phyloP scores from a whole-genome alignment of 2,329 filamentous ascomycete genomes.

The Akanthomyces dipterigenus region DNA sequence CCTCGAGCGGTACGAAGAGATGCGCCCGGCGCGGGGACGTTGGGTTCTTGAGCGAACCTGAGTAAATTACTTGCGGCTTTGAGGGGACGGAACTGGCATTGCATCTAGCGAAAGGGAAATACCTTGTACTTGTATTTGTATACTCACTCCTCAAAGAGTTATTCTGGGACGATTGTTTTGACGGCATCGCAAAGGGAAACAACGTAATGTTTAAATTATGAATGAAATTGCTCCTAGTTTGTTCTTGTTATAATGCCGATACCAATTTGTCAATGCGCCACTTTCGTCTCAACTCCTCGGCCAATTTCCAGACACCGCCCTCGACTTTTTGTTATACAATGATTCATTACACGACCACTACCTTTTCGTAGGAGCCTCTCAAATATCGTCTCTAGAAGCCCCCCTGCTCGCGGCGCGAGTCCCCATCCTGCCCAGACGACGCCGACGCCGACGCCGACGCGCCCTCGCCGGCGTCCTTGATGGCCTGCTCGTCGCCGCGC shows the following conservation, averaged over 20 bases:
- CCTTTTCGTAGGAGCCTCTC: too few species aligned
- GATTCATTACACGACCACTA: background rate
- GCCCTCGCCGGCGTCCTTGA: constrained; percentile 53
- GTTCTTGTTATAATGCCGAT: background rate
- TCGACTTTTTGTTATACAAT: background rate
- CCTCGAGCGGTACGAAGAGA: background rate
- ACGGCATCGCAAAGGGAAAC: background rate
- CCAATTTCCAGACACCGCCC: background rate
- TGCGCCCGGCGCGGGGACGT: background rate
- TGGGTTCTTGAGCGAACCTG: constrained; percentile 22
- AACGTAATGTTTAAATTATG: background rate
- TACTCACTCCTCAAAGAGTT: background rate
- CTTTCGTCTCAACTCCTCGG: background rate
- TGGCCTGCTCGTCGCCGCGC: constrained; percentile 75
- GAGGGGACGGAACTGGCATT: background rate
- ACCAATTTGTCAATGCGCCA: background rate
- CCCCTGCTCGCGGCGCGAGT: constrained; percentile 43
- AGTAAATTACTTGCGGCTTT: background rate
- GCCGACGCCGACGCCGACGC: constrained; percentile 33
- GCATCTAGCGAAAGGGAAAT: background rate
- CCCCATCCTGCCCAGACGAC: constrained; percentile 23
- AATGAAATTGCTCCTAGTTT: background rate
- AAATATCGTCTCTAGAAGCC: constrained; percentile 39
- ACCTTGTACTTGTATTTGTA: background rate
- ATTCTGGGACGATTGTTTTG: background rate